Evolutionary conservation across 208 protist species (phyloP), one percentile per base, ranked within the genome.

Genomic region (Leishmania martiniquensis): DNA sequence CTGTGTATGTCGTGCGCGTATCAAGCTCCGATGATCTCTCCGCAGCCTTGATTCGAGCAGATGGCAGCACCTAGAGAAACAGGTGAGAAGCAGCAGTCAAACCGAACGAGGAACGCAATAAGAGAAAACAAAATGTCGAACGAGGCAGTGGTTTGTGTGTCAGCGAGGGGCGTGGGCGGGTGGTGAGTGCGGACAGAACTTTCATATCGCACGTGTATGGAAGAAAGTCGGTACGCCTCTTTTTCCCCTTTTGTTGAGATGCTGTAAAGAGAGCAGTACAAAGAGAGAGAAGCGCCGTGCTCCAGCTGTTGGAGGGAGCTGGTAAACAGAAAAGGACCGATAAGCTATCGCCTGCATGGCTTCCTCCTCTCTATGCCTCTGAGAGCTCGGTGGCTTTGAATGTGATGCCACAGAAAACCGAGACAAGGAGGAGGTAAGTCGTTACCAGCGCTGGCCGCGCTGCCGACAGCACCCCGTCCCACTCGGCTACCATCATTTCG

Each of bases 401-500:
- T 10, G 49, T 65, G 1, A 78, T 68, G 4, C 79, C 79, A 37
- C 73, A 78, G 57, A 83, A 83, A 20, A 83, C 2, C 0, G 74
- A 59, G 32, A 83, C 54, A 9, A 78, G 44, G 49, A 83, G n/a
- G 34, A 83, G 34, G 49, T 83, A 83, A 2, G 60, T 25, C 4
- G 74, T 17, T 25, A 83, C 52, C 32, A 78, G 34, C 13, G 74
- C 72, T 57, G 79, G 79, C 52, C 74, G 44, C 10, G 74, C 79
- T 42, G 74, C 79, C 2, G 67, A 83, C 25, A 83, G 15, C 13
- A 79, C 39, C 0, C 74, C 79, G 42, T 83, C 78, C 73, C 79
- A 83, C 47, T 83, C 79, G n/a, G 55, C 47, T 22, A 83, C 49
- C 57, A 83, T 76, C 79, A 72, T 67, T 7, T 32, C 13, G 69